Base-by-base conservation (phyloP, 2,329 filamentous ascomycete species). In the Monosporascus ibericus region DNA sequence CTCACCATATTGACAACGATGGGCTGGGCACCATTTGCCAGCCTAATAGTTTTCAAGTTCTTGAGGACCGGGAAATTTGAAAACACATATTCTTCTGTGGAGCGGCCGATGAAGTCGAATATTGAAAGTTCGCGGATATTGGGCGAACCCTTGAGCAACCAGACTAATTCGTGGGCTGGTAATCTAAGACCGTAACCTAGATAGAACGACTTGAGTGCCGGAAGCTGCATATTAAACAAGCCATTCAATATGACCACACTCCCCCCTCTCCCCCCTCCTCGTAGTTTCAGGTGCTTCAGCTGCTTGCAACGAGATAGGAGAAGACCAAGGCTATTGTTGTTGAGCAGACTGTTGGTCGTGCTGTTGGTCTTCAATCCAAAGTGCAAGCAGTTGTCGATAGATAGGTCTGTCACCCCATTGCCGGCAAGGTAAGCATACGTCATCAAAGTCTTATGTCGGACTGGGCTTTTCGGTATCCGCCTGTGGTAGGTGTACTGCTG, bases 281-380 rank as follows among this genome's bases (percentile, higher is more conserved):
- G 56, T 11, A 65, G 27, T 24, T 58, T 60, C 24, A 65, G 58
- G 3, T 53, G 49, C 36, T 56, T 56, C 6, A 65, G 55, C 18
- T 54, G 49, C 2, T 48, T 48, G 24, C 40, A 53, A 44, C 49
- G 50, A 25, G 44, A 34, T 11, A 58, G 25, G n/a, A 55, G 44
- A 2, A 55, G 48, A 14, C 24, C 6, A n/a, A 57, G 44, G 14
- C 22, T 22, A 2, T 22, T 22, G 22, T 48, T 49, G 25, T 44
- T 39, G 9, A 17, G 20, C 15, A 57, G 44, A 14, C 49, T 49
- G 25, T 44, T 39, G 9, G n/a, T 20, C 15, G 56, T 42, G 17
- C 49, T 50, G 25, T 44, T 39, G 9, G 18, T 24, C 15, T 54
- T 52, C 15, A 63, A 24, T 22, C 49, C 50, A 27, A 60, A 58